These are phyloP conservation scores for Rhodotorula glutinis DNA, from an alignment of 1,284 basidiomycete species.

Conservation along the genomic window DNA sequence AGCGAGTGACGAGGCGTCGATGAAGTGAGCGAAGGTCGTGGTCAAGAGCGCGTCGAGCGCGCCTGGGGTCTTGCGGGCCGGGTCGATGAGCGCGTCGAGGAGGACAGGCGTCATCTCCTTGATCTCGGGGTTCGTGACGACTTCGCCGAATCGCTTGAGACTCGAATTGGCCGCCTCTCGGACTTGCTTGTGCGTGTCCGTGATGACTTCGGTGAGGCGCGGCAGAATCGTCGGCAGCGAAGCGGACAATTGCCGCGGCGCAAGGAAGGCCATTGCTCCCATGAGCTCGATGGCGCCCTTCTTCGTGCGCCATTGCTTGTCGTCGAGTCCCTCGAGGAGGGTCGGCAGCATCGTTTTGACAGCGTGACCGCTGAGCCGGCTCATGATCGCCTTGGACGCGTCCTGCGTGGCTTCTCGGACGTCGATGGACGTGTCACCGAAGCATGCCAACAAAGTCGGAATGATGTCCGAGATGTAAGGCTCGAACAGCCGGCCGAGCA, in stretches of 20 bases:
- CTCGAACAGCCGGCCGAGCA: conserved; percentile 85
- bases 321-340: conserved; percentile 84
- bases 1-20: conserved; percentile 96
- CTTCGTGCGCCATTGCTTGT: conserved; percentile 99
- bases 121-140: conserved; percentile 62
- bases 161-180: conserved; percentile 88
- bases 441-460: conserved; percentile 78
- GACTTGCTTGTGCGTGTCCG: conserved; percentile 96
- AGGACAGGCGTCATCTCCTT: conserved; percentile 87
- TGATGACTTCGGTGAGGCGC: conserved; percentile 86
- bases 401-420: conserved; percentile 95
- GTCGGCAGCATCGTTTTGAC: conserved; percentile 93
- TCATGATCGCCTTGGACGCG: conserved; percentile 92
- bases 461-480: conserved; percentile 85
- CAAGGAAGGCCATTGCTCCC: conserved; percentile 98
- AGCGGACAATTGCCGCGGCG: conserved; percentile 88
- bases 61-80: conserved; percentile 75
- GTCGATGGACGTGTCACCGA: conserved; percentile 85
- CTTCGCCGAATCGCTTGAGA: conserved; percentile 93
- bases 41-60: conserved; percentile 81
- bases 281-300: conserved; percentile 97
- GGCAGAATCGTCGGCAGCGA: conserved; percentile 97
- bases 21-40: conserved; percentile 97
- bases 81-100: conserved; percentile 94
- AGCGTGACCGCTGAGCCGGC: conserved; percentile 83